Evolutionary conservation across 192 early-diverging fungal genomes (phyloP).

Genomic region (Coemansia guatemalensis): DNA sequence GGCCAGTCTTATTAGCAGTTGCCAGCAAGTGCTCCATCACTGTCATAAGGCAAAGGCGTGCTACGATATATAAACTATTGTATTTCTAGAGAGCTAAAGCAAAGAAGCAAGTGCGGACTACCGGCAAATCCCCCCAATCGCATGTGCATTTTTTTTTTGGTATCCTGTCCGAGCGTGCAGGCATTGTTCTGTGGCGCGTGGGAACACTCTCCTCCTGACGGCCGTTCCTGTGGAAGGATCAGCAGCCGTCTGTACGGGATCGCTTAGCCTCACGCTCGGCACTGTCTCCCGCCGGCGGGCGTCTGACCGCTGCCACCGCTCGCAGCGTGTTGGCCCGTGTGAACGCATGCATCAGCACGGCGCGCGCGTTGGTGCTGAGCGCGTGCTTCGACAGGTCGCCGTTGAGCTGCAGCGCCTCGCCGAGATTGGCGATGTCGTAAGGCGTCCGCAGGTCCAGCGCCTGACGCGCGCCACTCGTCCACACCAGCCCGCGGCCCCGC

Average conservation of each 20-base stretch:
- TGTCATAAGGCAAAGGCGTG: neutral
- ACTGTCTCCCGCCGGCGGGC: neutral
- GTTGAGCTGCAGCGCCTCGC: conserved; percentile 48
- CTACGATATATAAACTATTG: neutral
- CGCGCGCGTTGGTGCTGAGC: conserved; percentile 27
- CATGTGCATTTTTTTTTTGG: too few relatives aligned
- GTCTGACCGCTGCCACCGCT: conserved; percentile 21
- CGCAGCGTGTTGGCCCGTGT: conserved; percentile 40
- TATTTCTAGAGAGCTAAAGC: neutral
- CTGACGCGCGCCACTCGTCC: conserved; percentile 37
- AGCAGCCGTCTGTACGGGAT: neutral
- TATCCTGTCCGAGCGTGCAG: neutral
- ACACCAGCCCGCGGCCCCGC: conserved; percentile 30
- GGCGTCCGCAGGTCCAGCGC: conserved; percentile 44
- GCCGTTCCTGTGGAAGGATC: too few relatives aligned
- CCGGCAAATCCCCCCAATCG: too few relatives aligned
- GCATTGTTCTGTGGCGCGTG: neutral
- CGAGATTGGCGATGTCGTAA: conserved; percentile 41
- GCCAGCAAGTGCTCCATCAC: conserved; percentile 30
- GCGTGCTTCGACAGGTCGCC: conserved; percentile 43
- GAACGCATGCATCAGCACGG: conserved; percentile 40
- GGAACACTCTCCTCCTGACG: neutral
- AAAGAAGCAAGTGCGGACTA: neutral
- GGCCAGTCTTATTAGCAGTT: conserved; percentile 16
- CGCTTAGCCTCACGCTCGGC: conserved; percentile 14